Conservation (phyloP, 176 grass and related monocot species). For the Bromus sterilis region DNA sequence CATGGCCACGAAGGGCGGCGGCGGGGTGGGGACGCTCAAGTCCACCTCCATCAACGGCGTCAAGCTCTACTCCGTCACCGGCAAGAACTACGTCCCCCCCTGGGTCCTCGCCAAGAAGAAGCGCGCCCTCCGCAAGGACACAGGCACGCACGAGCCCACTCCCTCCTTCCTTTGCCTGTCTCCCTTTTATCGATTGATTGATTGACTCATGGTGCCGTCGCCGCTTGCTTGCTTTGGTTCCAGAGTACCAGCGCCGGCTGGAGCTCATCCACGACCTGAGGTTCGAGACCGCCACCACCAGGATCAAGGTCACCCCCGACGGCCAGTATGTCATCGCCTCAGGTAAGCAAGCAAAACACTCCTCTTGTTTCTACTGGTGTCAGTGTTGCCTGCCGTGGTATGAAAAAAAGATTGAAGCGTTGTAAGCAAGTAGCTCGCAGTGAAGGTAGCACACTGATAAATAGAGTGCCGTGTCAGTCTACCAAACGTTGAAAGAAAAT, state of each 20-base stretch:
- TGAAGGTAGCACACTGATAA: not conserved
- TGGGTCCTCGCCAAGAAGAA: conserved; percentile 73
- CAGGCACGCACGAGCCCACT: conserved; percentile 21
- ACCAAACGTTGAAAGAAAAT: not conserved
- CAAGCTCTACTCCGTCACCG: conserved; percentile 67
- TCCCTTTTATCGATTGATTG: not conserved
- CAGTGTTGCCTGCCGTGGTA: not conserved
- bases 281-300: conserved; percentile 74
- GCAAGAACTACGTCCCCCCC: conserved; percentile 43
- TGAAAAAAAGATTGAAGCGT: not conserved
- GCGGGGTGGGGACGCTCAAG: conserved; percentile 42
- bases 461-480: not conserved
- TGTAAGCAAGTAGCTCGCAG: not conserved
- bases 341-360: conserved; percentile 25
- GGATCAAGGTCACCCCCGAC: conserved; percentile 66
- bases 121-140: conserved; percentile 60
- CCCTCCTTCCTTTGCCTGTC: not conserved
- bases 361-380: not conserved
- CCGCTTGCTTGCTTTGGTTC: not conserved
- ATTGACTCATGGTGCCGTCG: not conserved
- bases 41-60: conserved; percentile 79
- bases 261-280: conserved; percentile 87
- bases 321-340: conserved; percentile 78
- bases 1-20: conserved; percentile 18
- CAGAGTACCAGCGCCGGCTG: conserved; percentile 68